Evolutionary conservation across 2,329 filamentous ascomycete genomes (phyloP), one percentile per base, ranked within the genome.

Genomic region (Colletotrichum lini): DNA sequence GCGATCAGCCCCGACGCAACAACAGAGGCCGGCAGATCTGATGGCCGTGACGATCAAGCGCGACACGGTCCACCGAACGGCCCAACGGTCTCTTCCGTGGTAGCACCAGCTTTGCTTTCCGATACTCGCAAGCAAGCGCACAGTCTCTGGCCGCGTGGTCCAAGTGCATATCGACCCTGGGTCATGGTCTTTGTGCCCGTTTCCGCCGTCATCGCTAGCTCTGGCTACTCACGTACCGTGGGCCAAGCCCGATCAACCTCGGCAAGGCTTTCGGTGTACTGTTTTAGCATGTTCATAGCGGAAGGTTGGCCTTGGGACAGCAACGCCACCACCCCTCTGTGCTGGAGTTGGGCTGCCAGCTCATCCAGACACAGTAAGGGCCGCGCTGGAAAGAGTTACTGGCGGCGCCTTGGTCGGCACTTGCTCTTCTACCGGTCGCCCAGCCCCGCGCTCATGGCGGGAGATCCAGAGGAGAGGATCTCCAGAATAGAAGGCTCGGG

Each of bases 341-440:
- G 30, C 52, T 58, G n/a, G 12, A 49, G 5, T 10, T 62, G 23
- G 54, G 23, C 50, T 52, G 44, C 26, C 61, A 42, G 38, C n/a
- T 59, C 53, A 47, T 12, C 53, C 38, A 69, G 53, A n/a, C 53
- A 67, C 50, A 16, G 26, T 15, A 59, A 26, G 26, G 49, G n/a
- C 12, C 18, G 40, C 26, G 15, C 26, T 42, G 49, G 12, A 67
- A 21, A 23, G 49, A 35, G 18, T 38, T 26, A 58, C 53, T 5
- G 65, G 35, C 52, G 52, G 44, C 65, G 64, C 57, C 52, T 53
- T 45, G 57, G 58, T 71, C 57, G 44, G 68, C 57, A 47, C 40
- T 38, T 52, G 66, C 54, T 53, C 18, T 13, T 58, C 52, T 47
- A 26, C 21, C 21, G n/a, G 44, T 63, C 38, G 57, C 64, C 26